Conservation (phyloP, 768 basidiomycete species). For the Lactifluus piperatus region DNA sequence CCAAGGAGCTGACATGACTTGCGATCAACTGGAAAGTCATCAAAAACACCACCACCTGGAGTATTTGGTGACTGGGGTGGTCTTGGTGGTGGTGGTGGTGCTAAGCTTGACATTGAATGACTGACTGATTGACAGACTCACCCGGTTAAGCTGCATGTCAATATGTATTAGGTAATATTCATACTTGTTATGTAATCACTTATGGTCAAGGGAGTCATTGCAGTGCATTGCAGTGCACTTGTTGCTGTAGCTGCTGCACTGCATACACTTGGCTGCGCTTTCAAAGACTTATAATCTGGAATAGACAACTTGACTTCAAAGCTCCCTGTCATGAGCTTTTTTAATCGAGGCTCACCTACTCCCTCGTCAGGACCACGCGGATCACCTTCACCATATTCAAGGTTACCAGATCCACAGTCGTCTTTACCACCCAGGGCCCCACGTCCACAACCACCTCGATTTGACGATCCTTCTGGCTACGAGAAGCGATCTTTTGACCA, state of each 20-base stretch:
- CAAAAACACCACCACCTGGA: constrained; percentile 20
- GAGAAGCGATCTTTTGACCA: constrained; percentile 25
- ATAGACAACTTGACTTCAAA: neutral
- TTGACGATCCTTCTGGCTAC: constrained; percentile 25
- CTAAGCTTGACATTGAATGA: neutral
- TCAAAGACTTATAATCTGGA: neutral
- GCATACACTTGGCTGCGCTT: too few species aligned
- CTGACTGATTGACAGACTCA: neutral
- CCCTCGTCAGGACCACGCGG: constrained; percentile 3
- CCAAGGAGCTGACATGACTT: constrained; percentile 39
- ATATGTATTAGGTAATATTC: neutral
- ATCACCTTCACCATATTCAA: constrained; percentile 16
- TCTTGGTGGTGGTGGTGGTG: neutral
- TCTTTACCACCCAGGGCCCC: constrained; percentile 11
- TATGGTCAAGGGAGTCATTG: too few species aligned
- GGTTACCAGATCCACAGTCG: constrained; percentile 17
- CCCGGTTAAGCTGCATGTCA: neutral
- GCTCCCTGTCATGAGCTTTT: constrained; percentile 13
- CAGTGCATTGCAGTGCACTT: too few species aligned
- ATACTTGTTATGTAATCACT: too few species aligned
- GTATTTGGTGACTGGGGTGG: neutral
- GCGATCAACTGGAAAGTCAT: constrained; percentile 34
- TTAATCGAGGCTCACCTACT: constrained; percentile 3
- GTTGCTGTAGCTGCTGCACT: neutral
- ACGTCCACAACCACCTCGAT: constrained; percentile 23